These are phyloP conservation scores for Ammopiptanthus mongolicus DNA, from an alignment of 306 rosid species.

Conservation along the genomic window DNA sequence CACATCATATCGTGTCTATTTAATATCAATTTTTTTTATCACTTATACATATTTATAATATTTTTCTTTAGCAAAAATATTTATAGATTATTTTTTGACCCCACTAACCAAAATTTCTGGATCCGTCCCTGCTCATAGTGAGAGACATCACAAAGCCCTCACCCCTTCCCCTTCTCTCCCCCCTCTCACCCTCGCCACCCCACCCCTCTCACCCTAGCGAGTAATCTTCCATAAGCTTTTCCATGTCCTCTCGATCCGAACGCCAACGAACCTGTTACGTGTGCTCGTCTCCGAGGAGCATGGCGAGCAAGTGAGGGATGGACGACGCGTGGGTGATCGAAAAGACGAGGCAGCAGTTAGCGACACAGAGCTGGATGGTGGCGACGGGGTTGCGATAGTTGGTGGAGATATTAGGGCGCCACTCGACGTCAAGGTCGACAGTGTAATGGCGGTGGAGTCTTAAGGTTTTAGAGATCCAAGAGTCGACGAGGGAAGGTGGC, in stretches of 20 bases:
- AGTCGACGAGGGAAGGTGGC: constrained; percentile 28
- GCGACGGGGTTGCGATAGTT: constrained; percentile 17
- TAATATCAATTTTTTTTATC: too few species aligned
- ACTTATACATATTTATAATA: too few species aligned
- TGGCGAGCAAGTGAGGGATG: constrained; percentile 6
- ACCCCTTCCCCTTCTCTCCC: too few species aligned
- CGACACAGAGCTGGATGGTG: constrained; percentile 29
- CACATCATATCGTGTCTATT: too few species aligned
- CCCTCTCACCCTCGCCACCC: too few species aligned
- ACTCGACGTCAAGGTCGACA: constrained; percentile 39
- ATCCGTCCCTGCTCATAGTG: too few species aligned
- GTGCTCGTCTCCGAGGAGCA: constrained; percentile 11
- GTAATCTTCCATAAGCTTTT: constrained; percentile 24
- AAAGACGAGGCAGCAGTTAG: constrained; percentile 28
- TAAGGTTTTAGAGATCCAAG: constrained; percentile 26
- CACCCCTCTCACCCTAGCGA: too few species aligned
- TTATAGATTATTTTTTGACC: too few species aligned
- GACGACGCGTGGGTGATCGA: constrained; percentile 27
- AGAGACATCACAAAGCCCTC: too few species aligned
- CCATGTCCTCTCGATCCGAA: constrained; percentile 29
- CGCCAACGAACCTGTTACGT: constrained; percentile 23
- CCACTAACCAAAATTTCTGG: too few species aligned
- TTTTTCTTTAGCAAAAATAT: too few species aligned
- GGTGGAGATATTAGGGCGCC: constrained; percentile 37
- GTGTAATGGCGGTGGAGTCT: background rate